Evolutionary conservation across 768 basidiomycete species (phyloP).

Genomic region (Gloeopeniophorella convolvens): DNA sequence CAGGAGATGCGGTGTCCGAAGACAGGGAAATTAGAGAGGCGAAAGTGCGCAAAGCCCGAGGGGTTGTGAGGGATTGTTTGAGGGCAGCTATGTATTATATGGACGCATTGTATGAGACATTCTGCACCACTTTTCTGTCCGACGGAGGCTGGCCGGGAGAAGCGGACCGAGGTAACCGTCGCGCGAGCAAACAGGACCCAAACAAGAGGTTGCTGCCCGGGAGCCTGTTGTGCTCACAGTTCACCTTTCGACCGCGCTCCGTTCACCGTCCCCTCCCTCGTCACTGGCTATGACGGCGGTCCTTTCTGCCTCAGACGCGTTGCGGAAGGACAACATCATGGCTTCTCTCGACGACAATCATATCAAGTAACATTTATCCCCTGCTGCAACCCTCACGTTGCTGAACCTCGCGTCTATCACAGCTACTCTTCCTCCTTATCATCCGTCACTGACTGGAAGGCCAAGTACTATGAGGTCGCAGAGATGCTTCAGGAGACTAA

Average conservation of each 20-base stretch:
- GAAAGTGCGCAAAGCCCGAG: slow-evolving; percentile 86
- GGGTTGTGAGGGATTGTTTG: slow-evolving; percentile 29
- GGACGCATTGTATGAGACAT: background rate
- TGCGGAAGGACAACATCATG: slow-evolving; percentile 55
- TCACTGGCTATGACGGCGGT: slow-evolving; percentile 51
- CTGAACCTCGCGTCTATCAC: slow-evolving; percentile 13
- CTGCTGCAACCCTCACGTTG: slow-evolving; percentile 12
- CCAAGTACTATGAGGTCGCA: slow-evolving; percentile 75
- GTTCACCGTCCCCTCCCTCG: slow-evolving; percentile 11
- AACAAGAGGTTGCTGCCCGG: slow-evolving; percentile 16
- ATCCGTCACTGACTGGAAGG: slow-evolving; percentile 55
- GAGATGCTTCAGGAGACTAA: slow-evolving; percentile 83
- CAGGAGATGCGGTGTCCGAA: slow-evolving; percentile 85
- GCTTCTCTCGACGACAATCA: slow-evolving; percentile 57
- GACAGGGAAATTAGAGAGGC: slow-evolving; percentile 70
- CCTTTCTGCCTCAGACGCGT: slow-evolving; percentile 50
- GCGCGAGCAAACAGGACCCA: slow-evolving; percentile 7
- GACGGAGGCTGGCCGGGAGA: no score
- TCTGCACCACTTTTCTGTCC: no score
- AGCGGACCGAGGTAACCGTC: no score
- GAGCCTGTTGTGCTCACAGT: slow-evolving; percentile 20
- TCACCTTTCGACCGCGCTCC: slow-evolving; percentile 17
- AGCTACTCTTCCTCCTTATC: slow-evolving; percentile 50
- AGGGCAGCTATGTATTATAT: background rate
- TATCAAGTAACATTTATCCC: slow-evolving; percentile 40